phyloP scores from a whole-genome alignment of 176 grass and related monocot species.

The Eragrostis curvula region DNA sequence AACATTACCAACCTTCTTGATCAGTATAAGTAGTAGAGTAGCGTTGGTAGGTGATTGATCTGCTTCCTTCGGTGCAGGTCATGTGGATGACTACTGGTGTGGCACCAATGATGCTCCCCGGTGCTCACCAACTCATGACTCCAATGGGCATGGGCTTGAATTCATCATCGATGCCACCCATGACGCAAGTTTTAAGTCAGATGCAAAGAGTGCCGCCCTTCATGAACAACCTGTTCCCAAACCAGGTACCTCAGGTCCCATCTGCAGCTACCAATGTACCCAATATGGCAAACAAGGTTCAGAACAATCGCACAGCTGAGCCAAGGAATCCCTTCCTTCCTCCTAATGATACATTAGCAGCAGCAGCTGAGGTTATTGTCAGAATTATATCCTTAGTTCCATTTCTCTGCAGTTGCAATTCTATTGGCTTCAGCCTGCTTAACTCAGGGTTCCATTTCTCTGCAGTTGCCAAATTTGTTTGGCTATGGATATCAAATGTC shows the following conservation, averaged over 20 bases:
- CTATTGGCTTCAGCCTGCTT: neutral
- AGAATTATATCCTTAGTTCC: neutral
- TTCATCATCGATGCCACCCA: slow-evolving; percentile 39
- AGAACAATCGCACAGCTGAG: slow-evolving; percentile 22
- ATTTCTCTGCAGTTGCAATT: slow-evolving; percentile 43
- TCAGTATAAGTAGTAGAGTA: too few species aligned
- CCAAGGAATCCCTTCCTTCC: slow-evolving; percentile 46
- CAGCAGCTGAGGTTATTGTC: slow-evolving; percentile 59
- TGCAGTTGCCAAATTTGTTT: slow-evolving; percentile 50
- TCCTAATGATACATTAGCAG: slow-evolving; percentile 31
- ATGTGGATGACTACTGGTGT: slow-evolving; percentile 86
- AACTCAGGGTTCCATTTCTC: slow-evolving; percentile 12
- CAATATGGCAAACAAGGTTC: slow-evolving; percentile 43
- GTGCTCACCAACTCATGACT: slow-evolving; percentile 66
- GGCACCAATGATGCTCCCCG: slow-evolving; percentile 74
- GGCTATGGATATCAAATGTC: slow-evolving; percentile 51
- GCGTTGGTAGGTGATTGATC: neutral
- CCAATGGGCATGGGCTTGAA: slow-evolving; percentile 55
- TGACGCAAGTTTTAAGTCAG: slow-evolving; percentile 51
- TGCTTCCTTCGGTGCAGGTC: neutral
- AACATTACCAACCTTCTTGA: neutral
- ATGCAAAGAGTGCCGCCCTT: slow-evolving; percentile 48
- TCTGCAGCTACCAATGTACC: slow-evolving; percentile 38
- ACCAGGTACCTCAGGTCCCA: slow-evolving; percentile 55
- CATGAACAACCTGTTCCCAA: slow-evolving; percentile 44